Base-by-base conservation (phyloP, 768 basidiomycete species). In the Agrocybe pediades region DNA sequence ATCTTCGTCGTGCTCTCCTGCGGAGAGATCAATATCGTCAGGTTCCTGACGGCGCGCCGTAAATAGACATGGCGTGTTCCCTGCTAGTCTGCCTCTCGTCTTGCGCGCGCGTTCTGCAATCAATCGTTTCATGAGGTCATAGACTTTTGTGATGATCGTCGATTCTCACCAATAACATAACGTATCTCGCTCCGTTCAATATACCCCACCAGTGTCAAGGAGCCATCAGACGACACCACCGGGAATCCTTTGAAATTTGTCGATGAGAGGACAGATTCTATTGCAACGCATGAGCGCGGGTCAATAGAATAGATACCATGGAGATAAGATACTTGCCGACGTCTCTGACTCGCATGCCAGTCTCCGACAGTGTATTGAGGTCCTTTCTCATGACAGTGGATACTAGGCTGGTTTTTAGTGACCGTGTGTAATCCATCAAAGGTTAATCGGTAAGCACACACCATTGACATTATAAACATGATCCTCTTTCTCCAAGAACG, bases 401-500 rank as follows among this genome's bases (percentile, higher is more conserved):
- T 19, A 98, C 95, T 94, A 60, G 27, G 36, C 52, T 40, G 52
- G n/a, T 27, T 41, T 21, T 56, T 41, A 62, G 29, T 30, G 27
- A 30, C 42, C 41, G 43, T 56, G 21, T 17, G 20, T 16, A 25
- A 39, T 41, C 36, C 27, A 46, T 33, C 15, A 26, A 69, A 41
- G 41, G 16, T 7, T 4, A 29, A 20, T 7, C 33, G n/a, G 11
- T 3, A 36, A 36, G 11, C 13, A 9, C 85, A 49, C 62, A 97
- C 96, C 92, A 46, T 92, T 83, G 41, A 94, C 90, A 65, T 96
- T 87, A 64, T 91, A 95, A 0, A 91, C 87, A 62, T 92, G 88
- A 66, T 97, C 94, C 55, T 97, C 92, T 65, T 95, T 95, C 72
- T 98, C 96, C 54, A 99, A 74, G 77, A 95, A 95, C 0, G 97